Percentiles rank a stretch among this genome's conserved stretches.
Evolutionary conservation across 805 yeast species (phyloP).

Genomic region (Ogataea wickerhamii): DNA sequence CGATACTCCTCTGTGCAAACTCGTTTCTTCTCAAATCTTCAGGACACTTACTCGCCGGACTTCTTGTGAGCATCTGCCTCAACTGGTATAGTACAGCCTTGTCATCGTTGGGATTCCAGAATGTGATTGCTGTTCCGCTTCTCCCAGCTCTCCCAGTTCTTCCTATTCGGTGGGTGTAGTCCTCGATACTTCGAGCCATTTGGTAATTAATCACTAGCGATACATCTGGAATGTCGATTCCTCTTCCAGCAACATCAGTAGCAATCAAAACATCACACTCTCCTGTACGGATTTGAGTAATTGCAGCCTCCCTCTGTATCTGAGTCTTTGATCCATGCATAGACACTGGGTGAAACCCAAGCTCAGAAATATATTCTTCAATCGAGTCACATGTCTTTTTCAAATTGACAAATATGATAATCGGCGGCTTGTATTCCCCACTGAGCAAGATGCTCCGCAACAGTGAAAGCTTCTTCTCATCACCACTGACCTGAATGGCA

Average conservation of each 20-base stretch:
- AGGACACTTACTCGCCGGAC: constrained; percentile 37
- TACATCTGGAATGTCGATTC: constrained; percentile 87
- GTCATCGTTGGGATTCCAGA: constrained; percentile 54
- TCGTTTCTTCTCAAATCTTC: constrained; percentile 34
- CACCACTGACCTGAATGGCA: constrained; percentile 49
- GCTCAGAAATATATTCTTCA: constrained; percentile 44
- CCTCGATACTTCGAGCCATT: constrained; percentile 73
- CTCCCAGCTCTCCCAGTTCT: constrained; percentile 96
- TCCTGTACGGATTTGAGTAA: constrained; percentile 54
- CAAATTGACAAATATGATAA: constrained; percentile 79
- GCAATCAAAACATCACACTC: constrained; percentile 69
- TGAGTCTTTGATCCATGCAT: constrained; percentile 89
- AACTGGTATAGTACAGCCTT: constrained; percentile 48
- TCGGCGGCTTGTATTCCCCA: constrained; percentile 44
- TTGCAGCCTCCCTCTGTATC: constrained; percentile 77
- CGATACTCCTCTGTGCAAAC: constrained; percentile 15
- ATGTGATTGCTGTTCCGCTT: constrained; percentile 71
- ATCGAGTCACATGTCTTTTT: constrained; percentile 70
- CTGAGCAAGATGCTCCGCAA: constrained; percentile 37
- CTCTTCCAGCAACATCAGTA: constrained; percentile 95
- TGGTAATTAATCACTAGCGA: constrained; percentile 84
- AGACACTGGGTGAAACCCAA: constrained; percentile 50
- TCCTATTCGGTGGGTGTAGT: constrained; percentile 89
- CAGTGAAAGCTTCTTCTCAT: constrained; percentile 42
- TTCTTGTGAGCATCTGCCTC: constrained; percentile 43